Conservation (phyloP, 75 land plant species). For the Sequoia sempervirens region DNA sequence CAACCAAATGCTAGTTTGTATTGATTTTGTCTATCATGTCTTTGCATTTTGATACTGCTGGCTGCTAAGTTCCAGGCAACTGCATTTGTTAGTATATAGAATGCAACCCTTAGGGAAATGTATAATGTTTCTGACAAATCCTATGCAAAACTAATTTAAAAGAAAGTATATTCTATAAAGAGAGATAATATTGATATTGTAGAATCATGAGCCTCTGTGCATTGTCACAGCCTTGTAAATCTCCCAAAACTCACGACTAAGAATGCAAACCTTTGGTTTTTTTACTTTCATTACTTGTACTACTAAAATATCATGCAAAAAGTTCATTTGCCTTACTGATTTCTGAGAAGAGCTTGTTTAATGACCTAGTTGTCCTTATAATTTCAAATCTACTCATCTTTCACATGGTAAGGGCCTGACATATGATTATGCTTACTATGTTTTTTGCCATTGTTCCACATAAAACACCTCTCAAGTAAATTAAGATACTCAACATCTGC, state of each 20-base stretch:
- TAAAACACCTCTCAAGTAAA: not conserved
- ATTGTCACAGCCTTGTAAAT: not conserved
- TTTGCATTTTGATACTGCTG: not conserved
- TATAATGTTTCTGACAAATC: not conserved
- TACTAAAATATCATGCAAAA: not conserved
- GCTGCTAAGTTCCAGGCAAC: not conserved
- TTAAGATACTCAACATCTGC: no score
- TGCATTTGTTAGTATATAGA: not conserved
- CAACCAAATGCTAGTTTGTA: not conserved
- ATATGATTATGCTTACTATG: not conserved
- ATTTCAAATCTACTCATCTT: not conserved
- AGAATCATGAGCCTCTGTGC: not conserved
- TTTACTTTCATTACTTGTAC: not conserved
- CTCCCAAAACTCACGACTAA: not conserved
- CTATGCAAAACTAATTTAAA: not conserved
- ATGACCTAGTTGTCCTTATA: not conserved
- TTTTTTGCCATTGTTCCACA: not conserved
- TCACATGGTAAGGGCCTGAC: not conserved
- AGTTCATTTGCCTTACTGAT: not conserved
- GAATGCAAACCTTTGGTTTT: not conserved
- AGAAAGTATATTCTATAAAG: not conserved
- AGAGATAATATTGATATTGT: not conserved
- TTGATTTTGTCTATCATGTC: not conserved
- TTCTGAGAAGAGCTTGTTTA: not conserved
- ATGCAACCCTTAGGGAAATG: not conserved